Conservation (phyloP, 2,329 filamentous ascomycete species). For the Bipolaris cookei region DNA sequence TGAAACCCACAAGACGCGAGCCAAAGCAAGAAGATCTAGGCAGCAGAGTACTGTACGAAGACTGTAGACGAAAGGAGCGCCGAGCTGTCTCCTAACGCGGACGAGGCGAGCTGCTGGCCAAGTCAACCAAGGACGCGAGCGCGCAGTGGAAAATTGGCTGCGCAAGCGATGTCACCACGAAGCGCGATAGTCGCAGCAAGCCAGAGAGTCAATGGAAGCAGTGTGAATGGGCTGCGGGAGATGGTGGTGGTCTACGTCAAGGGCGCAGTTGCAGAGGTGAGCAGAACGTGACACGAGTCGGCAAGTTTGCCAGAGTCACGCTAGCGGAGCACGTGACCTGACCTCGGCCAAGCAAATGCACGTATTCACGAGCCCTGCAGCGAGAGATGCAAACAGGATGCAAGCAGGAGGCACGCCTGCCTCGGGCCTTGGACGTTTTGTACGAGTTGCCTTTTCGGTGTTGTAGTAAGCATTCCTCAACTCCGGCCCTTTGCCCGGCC, state of each 20-base stretch:
- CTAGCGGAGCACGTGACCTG: constrained; percentile 25
- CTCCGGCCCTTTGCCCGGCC: neutral
- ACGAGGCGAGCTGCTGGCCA: constrained; percentile 24
- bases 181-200: constrained; percentile 28
- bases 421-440: neutral
- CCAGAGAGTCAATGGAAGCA: constrained; percentile 29
- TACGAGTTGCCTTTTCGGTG: neutral
- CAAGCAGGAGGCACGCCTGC: neutral
- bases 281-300: constrained; percentile 19
- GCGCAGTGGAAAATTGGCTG: constrained; percentile 27
- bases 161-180: constrained; percentile 29
- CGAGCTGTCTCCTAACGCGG: constrained; percentile 33
- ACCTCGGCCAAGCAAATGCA: neutral
- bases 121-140: constrained; percentile 36
- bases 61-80: constrained; percentile 29
- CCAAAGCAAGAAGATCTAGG: constrained; percentile 35
- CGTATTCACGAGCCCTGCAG: neutral
- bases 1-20: constrained; percentile 33
- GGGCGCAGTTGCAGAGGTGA: constrained; percentile 27
- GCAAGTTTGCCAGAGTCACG: constrained; percentile 22
- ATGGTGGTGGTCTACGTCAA: constrained; percentile 29
- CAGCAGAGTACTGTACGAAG: constrained; percentile 22
- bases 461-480: neutral
- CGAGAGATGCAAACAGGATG: neutral
- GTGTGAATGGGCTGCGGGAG: constrained; percentile 22